Conservation (phyloP, 192 early-diverging fungal genomes). For the Entophlyctis helioformis region DNA sequence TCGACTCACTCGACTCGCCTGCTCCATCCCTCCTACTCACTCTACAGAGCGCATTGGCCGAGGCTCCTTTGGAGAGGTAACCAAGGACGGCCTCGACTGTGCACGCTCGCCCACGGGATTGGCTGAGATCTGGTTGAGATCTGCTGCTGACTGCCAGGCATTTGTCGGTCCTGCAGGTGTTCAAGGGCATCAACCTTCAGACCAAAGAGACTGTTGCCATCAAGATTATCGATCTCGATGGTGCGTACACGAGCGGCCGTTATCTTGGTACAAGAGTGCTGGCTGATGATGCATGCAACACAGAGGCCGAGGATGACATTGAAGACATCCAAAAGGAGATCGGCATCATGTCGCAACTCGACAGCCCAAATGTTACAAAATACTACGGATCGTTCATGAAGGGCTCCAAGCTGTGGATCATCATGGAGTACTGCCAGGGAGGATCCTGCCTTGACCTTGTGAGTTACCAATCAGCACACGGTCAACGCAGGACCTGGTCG, state of each 20-base stretch:
- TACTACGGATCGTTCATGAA: slow-evolving; percentile 90
- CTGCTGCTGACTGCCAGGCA: neutral
- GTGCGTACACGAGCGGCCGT: slow-evolving; percentile 3
- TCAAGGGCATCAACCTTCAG: slow-evolving; percentile 49
- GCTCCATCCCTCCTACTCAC: neutral
- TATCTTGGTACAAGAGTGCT: neutral
- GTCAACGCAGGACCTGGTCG: neutral
- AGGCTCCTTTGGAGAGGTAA: slow-evolving; percentile 40
- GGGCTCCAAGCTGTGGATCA: slow-evolving; percentile 84
- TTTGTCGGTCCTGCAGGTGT: slow-evolving; percentile 7
- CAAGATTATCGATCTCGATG: slow-evolving; percentile 94
- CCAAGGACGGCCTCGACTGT: slow-evolving; percentile 7
- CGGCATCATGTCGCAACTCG: slow-evolving; percentile 84
- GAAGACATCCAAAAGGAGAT: slow-evolving; percentile 99
- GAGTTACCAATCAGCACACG: too few species aligned
- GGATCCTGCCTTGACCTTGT: slow-evolving; percentile 91
- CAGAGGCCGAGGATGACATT: slow-evolving; percentile 90
- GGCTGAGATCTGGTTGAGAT: neutral
- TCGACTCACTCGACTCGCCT: too few species aligned
- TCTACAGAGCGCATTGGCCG: slow-evolving; percentile 21
- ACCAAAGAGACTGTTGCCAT: slow-evolving; percentile 77
- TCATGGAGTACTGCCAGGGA: slow-evolving; percentile 96
- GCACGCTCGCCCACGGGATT: neutral
- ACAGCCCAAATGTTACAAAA: slow-evolving; percentile 76
- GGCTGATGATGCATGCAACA: neutral